phyloP scores from a whole-genome alignment of 2,329 filamentous ascomycete species.

The Thelonectria discophora region DNA sequence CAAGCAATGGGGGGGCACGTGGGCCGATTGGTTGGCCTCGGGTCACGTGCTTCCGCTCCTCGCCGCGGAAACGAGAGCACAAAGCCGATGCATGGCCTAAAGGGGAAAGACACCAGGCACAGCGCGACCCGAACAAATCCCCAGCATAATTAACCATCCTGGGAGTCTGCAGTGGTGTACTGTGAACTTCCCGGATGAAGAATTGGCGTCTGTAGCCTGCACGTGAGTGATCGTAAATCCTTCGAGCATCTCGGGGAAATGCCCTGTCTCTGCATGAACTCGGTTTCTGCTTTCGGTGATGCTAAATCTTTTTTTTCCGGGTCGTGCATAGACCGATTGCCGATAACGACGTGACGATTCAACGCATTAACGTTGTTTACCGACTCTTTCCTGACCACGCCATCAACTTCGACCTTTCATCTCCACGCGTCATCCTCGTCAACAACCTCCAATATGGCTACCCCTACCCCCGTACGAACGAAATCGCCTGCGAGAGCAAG shows the following conservation, averaged over 20 bases:
- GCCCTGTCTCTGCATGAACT: conserved; percentile 27
- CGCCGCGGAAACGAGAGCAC: conserved; percentile 25
- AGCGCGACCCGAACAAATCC: conserved; percentile 26
- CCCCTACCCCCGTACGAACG: conserved; percentile 45
- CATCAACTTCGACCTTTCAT: conserved; percentile 37
- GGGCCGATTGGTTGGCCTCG: conserved; percentile 43
- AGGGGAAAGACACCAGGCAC: conserved; percentile 43
- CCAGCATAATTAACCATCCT: conserved; percentile 7
- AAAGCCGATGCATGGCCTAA: conserved; percentile 30
- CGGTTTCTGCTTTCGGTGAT: conserved; percentile 23
- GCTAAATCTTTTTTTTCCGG: conserved; percentile 28
- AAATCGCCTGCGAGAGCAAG: not conserved
- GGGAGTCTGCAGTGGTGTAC: conserved; percentile 2
- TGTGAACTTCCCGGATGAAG: conserved; percentile 16
- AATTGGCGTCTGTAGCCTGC: conserved; percentile 22
- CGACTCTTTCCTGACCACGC: conserved; percentile 39
- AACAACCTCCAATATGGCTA: conserved; percentile 47
- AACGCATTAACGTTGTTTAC: conserved; percentile 43
- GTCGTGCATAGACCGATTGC: conserved; percentile 31
- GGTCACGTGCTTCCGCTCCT: conserved; percentile 43
- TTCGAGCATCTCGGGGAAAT: conserved; percentile 4
- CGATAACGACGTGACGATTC: conserved; percentile 40
- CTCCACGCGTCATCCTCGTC: conserved; percentile 31
- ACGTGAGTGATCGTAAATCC: conserved; percentile 25
- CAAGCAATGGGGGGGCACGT: conserved; percentile 39